Conservation (phyloP, 2,329 filamentous ascomycete genomes). For the Ustilaginoidea virens region DNA sequence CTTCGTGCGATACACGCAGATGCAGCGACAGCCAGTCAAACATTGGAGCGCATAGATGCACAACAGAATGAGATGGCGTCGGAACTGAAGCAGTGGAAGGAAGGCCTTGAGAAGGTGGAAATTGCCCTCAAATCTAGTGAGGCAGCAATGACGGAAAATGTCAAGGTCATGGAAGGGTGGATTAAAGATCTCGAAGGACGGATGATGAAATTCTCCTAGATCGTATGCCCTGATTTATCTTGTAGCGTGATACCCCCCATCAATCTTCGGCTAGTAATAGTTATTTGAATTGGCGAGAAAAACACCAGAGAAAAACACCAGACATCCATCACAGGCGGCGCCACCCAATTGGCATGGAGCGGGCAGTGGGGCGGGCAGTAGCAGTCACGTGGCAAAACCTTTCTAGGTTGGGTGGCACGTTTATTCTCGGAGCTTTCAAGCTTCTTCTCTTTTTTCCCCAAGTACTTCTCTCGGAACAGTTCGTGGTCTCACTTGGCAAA, state of each 20-base stretch:
- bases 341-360: no score
- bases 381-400: not conserved
- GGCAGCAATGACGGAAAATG: constrained; percentile 58
- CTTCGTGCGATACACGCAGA: constrained; percentile 74
- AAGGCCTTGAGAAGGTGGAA: constrained; percentile 68
- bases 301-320: no score
- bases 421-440: not conserved
- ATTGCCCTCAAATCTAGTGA: constrained; percentile 55
- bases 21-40: constrained; percentile 66
- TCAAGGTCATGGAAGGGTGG: constrained; percentile 76
- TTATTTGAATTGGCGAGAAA: no score
- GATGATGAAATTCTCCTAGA: constrained; percentile 41
- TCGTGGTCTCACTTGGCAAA: no score
- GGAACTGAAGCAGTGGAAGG: constrained; percentile 77
- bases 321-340: no score
- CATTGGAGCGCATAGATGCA: constrained; percentile 61
- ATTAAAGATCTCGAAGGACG: constrained; percentile 74
- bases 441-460: no score
- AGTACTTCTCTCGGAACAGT: no score
- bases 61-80: constrained; percentile 67
- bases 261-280: no score
- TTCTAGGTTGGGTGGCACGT: no score
- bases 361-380: not conserved
- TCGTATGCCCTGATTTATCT: not conserved
- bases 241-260: constrained; percentile 7